A percentile compares a stretch with the other conserved stretches of the same genome.
These are phyloP conservation scores for Zizania latifolia DNA, from an alignment of 176 grass and related monocot species.

Conservation along the genomic window DNA sequence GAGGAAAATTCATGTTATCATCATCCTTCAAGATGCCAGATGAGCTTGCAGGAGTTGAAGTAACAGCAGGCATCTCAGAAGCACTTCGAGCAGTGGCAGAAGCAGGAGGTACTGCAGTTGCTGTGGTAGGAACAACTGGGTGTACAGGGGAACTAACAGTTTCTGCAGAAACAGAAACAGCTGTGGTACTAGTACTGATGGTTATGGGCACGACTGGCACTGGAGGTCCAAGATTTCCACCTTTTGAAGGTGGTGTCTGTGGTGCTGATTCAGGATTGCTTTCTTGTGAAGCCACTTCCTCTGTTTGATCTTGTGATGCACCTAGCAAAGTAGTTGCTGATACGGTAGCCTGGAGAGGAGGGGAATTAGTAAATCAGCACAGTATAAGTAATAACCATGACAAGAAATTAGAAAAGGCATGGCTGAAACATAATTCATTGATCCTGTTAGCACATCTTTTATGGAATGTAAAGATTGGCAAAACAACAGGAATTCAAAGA, in stretches of 20 bases:
- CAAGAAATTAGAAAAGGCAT: neutral
- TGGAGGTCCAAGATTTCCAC: conserved; percentile 35
- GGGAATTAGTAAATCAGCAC: conserved; percentile 12
- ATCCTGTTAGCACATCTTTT: neutral
- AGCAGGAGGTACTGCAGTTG: conserved; percentile 43
- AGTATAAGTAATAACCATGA: conserved; percentile 8
- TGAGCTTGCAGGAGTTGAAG: conserved; percentile 48
- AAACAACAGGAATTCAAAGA: neutral
- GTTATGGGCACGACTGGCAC: conserved; percentile 34
- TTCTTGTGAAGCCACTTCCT: conserved; percentile 64
- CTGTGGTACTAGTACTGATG: conserved; percentile 36
- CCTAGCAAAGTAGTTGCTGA: conserved; percentile 44
- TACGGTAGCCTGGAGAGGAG: conserved; percentile 49
- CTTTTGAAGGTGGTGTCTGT: conserved; percentile 75
- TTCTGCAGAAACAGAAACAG: conserved; percentile 33
- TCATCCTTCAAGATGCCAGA: conserved; percentile 67
- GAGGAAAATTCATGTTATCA: conserved; percentile 64
- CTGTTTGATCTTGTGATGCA: conserved; percentile 57
- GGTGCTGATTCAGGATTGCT: conserved; percentile 48
- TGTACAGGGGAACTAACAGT: conserved; percentile 49
- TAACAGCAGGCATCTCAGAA: conserved; percentile 50
- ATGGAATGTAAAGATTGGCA: conserved; percentile 8
- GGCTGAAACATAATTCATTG: neutral
- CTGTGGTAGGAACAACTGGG: conserved; percentile 39
- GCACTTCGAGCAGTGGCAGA: conserved; percentile 46